These are phyloP conservation scores for Pseudonitzschia delicatissima DNA, from an alignment of 108 stramenopile species.

Conservation along the genomic window DNA sequence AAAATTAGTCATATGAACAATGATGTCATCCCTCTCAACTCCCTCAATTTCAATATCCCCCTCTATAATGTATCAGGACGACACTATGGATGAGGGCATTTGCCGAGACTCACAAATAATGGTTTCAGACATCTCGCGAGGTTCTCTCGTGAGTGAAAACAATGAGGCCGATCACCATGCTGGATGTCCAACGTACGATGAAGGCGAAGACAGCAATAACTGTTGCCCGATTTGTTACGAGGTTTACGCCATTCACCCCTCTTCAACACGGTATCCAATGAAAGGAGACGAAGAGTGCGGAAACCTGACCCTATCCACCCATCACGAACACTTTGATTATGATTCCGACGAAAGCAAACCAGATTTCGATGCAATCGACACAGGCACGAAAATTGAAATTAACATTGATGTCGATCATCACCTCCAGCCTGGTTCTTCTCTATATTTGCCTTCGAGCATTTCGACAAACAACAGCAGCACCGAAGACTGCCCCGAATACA, in stretches of 20 bases:
- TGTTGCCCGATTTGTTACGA: conserved; percentile 25
- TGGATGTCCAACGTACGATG: no score
- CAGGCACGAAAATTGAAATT: background rate
- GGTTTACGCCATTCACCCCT: background rate
- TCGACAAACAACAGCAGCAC: background rate
- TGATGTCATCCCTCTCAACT: no score
- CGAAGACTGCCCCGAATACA: background rate
- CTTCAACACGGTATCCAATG: background rate
- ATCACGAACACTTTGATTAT: background rate
- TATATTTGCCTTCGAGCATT: background rate
- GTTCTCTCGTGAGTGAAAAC: no score
- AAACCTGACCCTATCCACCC: no score
- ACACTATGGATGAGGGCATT: no score
- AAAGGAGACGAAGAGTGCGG: background rate
- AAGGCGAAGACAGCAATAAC: background rate
- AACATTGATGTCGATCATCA: background rate
- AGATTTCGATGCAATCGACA: background rate
- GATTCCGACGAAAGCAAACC: background rate
- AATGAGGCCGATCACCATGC: no score
- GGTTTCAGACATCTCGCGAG: no score
- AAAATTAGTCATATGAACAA: no score
- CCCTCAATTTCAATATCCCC: no score
- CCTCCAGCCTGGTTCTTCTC: background rate
- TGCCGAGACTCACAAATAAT: no score
- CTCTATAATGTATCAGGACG: no score